phyloP scores from a whole-genome alignment of 2,329 filamentous ascomycete species.

The Pseudogymnoascus sp. region DNA sequence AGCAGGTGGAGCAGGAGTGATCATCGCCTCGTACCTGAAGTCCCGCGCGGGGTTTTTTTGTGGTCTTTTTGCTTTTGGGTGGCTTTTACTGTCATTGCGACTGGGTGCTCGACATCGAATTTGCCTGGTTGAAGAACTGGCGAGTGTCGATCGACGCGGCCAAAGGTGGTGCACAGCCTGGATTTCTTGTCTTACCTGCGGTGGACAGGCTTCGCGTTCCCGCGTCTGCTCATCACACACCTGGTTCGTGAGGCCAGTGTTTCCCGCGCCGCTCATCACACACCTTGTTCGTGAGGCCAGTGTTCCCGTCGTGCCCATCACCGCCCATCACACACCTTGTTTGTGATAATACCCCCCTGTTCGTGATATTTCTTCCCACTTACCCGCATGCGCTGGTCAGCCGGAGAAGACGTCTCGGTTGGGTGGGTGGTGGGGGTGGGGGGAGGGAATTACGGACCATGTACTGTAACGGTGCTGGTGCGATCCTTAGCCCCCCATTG shows the following conservation, averaged over 20 bases:
- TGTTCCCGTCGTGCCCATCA: not conserved
- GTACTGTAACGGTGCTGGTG: not conserved
- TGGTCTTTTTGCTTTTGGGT: not conserved
- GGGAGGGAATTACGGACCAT: not conserved
- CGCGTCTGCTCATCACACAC: not conserved
- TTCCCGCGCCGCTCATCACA: not conserved
- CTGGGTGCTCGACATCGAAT: not conserved
- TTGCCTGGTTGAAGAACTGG: not conserved
- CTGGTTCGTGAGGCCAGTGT: not conserved
- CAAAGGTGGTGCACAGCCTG: not conserved
- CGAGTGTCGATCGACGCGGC: not conserved
- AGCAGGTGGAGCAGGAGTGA: not conserved
- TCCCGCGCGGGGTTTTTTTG: not conserved
- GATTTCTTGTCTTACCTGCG: not conserved
- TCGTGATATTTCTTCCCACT: not conserved
- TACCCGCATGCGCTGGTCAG: not conserved
- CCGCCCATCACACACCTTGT: not conserved
- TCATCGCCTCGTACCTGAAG: not conserved
- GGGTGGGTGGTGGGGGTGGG: not conserved
- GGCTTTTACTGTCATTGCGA: not conserved
- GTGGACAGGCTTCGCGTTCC: not conserved
- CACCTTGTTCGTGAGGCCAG: not conserved
- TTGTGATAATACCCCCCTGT: not conserved
- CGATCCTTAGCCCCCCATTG: not conserved
- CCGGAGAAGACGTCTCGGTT: not conserved